A percentile compares a stretch with the other conserved stretches of the same genome.
phyloP scores from a whole-genome alignment of 176 grass and related monocot genomes.

The Cenchrus fungigraminus region DNA sequence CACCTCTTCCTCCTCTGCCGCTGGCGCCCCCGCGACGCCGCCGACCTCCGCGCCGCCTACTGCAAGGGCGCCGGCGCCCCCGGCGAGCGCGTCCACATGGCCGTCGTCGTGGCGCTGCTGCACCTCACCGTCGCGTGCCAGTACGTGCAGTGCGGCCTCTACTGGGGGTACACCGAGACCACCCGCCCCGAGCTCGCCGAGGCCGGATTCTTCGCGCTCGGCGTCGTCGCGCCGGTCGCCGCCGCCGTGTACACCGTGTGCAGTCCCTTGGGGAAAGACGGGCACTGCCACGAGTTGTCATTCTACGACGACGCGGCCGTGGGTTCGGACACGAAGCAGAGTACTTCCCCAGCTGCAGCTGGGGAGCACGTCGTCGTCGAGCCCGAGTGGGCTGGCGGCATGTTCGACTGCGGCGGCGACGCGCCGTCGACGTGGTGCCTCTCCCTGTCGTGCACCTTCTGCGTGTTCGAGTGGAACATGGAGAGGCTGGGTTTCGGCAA shows the following conservation, averaged over 20 bases:
- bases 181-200: conserved; percentile 52
- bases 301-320: too few relatives aligned
- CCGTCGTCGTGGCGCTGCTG: conserved; percentile 66
- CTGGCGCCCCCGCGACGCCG: conserved; percentile 56
- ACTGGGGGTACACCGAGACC: conserved; percentile 59
- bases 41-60: conserved; percentile 60
- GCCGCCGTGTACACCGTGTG: conserved; percentile 62
- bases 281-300: not conserved
- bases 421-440: conserved; percentile 33
- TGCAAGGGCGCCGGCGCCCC: conserved; percentile 38
- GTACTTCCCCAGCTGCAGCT: too few relatives aligned
- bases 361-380: conserved; percentile 37
- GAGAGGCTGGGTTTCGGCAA: conserved; percentile 73
- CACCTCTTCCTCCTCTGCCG: conserved; percentile 65
- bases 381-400: conserved; percentile 67
- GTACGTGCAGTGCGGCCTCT: conserved; percentile 68
- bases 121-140: conserved; percentile 62
- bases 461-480: conserved; percentile 84
- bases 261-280: conserved; percentile 59
- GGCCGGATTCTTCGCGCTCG: conserved; percentile 52
- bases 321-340: too few relatives aligned
- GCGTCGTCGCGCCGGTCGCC: conserved; percentile 47
- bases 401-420: conserved; percentile 51
- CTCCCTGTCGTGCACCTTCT: conserved; percentile 68
- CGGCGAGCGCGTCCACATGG: conserved; percentile 53